Base-by-base conservation (phyloP, 257 asterid genomes). In the Scutellaria barbata region DNA sequence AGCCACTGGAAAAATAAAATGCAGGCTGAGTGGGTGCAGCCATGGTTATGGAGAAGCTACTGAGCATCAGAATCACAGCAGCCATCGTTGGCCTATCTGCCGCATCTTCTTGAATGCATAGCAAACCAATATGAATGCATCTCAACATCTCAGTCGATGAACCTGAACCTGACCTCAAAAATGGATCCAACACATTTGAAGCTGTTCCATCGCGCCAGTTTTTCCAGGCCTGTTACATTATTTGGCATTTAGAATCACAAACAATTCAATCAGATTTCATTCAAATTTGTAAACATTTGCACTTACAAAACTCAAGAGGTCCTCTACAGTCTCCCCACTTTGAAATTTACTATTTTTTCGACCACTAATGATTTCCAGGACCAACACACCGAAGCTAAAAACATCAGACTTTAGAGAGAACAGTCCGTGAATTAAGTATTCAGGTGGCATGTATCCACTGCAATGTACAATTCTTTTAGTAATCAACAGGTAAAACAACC, bases 401-500 rank as follows among this genome's bases (percentile, higher is more conserved):
- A 84, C 80, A 33, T 87, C 92, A 0, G 85, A 82, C 53, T 87
- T 87, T n/a, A 65, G 22, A 0, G 92, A 87, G 47, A 82, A 67
- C 0, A 66, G 58, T 0, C 88, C 88, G 2, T 67, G 77, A 51
- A 71, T 43, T 48, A 81, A 80, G 43, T 80, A 86, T 20, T 86
- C 85, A 0, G 85, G 89, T 1, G 85, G 52, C 88, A 81, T 86
- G 37, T 84, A 86, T 11, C 89, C 89, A 54, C 92, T 81, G 72
- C 41, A 63, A 66, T 16, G 5, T 5, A 54, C 12, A 17, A 6
- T 43, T 7, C 11, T 55, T 10, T 56, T 56, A 25, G 16, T 11
- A 30, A 10, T 51, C 40, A 13, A 35, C 5, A 67, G 7, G 18
- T 17, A 8, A 9, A 66, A 22, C 25, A 30, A 0, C 7, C 0